phyloP scores from a whole-genome alignment of 176 grass and related monocot species.

The Typha latifolia region DNA sequence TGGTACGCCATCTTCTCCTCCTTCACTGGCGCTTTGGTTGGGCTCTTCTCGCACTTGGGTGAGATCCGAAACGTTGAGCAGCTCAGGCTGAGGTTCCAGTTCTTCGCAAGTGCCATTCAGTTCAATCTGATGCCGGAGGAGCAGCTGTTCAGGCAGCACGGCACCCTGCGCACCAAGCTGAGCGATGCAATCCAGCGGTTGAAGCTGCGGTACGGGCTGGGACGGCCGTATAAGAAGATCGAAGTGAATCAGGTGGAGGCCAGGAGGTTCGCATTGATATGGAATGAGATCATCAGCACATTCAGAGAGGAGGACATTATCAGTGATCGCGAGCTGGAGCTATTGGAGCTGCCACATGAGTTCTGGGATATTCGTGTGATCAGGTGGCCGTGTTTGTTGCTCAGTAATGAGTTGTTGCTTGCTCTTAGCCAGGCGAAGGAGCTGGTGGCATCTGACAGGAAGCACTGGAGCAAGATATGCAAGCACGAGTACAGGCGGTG shows the following conservation, averaged over 20 bases:
- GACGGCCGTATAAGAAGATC: conserved; percentile 74
- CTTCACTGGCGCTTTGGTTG: conserved; percentile 64
- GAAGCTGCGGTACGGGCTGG: conserved; percentile 80
- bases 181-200: conserved; percentile 70
- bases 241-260: conserved; percentile 76
- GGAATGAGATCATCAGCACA: conserved; percentile 85
- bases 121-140: conserved; percentile 95
- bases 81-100: conserved; percentile 79
- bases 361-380: conserved; percentile 84
- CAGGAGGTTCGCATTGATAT: conserved; percentile 65
- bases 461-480: conserved; percentile 76
- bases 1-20: conserved; percentile 93
- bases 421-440: conserved; percentile 83
- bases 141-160: conserved; percentile 47
- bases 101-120: conserved; percentile 90
- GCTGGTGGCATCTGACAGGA: conserved; percentile 39
- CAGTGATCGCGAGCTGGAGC: conserved; percentile 63
- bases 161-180: conserved; percentile 45
- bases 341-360: conserved; percentile 71
- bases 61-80: conserved; percentile 87
- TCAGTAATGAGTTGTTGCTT: conserved; percentile 77
- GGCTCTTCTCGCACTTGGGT: conserved; percentile 73
- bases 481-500: conserved; percentile 91
- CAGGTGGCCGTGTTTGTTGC: conserved; percentile 92
- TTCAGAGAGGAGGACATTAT: conserved; percentile 95